Evolutionary conservation across 176 grass and related monocot genomes (phyloP), one percentile per base, ranked within the genome.

Genomic region (Melocanna baccifera): DNA sequence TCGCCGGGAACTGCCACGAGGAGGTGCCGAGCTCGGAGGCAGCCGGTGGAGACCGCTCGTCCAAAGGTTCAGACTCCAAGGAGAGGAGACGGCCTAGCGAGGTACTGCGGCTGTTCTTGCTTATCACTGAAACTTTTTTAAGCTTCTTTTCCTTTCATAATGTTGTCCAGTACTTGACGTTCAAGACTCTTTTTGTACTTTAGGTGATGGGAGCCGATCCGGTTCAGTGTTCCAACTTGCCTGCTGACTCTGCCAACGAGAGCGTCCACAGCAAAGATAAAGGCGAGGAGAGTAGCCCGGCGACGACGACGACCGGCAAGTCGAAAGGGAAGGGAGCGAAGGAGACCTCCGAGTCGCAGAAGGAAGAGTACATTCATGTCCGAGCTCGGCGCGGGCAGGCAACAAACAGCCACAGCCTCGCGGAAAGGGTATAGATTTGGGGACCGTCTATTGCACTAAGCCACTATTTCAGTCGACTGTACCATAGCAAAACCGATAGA

Each of bases 341-440:
- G 57, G 89, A 93, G 71, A 58, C 66, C 65, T 85, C 87, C 0
- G 91, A 94, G 20, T 86, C 79, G 0, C 37, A 90, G 53, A 89
- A 93, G 80, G 84, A 89, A 52, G 94, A 94, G 34, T 97, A 94
- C 81, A 92, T 97, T 58, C 94, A 97, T 94, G 85, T 97, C 73
- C 88, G 94, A 75, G 94, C 94, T 51, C 84, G 94, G 12, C 91
- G 91, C 2, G 94, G 94, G 32, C 94, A 97, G 85, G 94, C 94
- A 30, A 97, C 94, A 67, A 97, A 97, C 80, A 97, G 91, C 85
- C 94, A 97, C 61, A 97, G 94, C 87, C 89, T 97, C 39, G 94
- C 94, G 29, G 94, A 97, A 92, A 90, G 94, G 86, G 94, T 97
- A 90, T 50, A 28, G 3, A 39, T 46, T 51, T 75, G 41, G n/a